phyloP scores from a whole-genome alignment of 305 asterid genomes.

The Solanum hybrid region DNA sequence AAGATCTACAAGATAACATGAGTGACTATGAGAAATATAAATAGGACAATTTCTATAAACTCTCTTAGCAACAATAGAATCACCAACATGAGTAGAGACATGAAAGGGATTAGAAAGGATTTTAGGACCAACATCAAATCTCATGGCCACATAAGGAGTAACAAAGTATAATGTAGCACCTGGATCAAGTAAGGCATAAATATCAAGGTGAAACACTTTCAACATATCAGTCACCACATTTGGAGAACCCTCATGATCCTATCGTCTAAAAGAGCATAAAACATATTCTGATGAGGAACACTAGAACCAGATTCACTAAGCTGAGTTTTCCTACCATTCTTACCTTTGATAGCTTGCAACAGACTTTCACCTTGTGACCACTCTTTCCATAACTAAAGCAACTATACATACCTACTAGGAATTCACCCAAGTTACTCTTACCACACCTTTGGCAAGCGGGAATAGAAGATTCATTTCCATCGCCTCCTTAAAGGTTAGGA shows the following conservation, averaged over 20 bases:
- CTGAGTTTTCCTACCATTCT: neutral
- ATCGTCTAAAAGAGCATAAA: neutral
- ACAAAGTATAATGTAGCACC: too few species aligned
- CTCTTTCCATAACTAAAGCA: neutral
- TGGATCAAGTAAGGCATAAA: too few species aligned
- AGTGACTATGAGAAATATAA: too few species aligned
- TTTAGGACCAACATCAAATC: too few species aligned
- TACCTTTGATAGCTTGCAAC: neutral
- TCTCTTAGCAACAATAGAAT: too few species aligned
- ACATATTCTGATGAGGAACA: neutral
- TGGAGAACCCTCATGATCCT: neutral
- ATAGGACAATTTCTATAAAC: too few species aligned
- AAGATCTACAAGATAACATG: too few species aligned
- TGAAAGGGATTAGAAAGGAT: too few species aligned
- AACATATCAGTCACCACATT: neutral
- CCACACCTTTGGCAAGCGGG: neutral
- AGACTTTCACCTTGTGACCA: neutral
- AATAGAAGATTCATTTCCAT: neutral
- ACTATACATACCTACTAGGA: neutral
- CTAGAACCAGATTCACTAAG: neutral
- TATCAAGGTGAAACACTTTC: neutral
- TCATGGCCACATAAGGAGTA: too few species aligned
- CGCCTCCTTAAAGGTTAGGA: neutral
- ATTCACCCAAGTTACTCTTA: neutral
- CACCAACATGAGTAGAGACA: too few species aligned